Percentiles rank a stretch among this genome's conserved stretches.
These are phyloP conservation scores for Hypoxylon trugodes DNA, from an alignment of 495 filamentous ascomycete species.

Conservation along the genomic window DNA sequence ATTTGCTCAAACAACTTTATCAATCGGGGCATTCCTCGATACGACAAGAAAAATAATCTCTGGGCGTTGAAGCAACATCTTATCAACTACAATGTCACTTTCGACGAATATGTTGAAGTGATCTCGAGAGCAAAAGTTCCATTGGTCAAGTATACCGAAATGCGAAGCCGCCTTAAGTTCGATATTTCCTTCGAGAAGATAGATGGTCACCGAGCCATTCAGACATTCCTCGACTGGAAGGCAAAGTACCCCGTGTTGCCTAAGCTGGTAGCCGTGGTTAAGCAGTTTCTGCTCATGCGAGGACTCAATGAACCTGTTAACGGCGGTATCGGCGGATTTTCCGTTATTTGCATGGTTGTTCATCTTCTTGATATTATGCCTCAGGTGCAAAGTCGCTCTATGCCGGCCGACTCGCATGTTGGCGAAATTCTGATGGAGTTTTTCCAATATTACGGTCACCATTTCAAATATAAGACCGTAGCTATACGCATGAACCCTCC, in stretches of 20 bases:
- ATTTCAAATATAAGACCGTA: conserved; percentile 69
- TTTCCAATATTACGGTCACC: conserved; percentile 84
- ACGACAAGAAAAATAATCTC: conserved; percentile 49
- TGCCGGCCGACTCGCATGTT: conserved; percentile 69
- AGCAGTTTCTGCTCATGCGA: conserved; percentile 90
- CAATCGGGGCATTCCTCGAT: conserved; percentile 45
- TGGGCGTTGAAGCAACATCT: conserved; percentile 62
- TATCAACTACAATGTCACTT: conserved; percentile 55
- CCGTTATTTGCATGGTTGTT: conserved; percentile 91
- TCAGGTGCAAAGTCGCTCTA: conserved; percentile 63
- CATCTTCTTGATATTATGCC: conserved; percentile 83
- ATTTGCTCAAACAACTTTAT: conserved; percentile 74
- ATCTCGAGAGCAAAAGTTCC: conserved; percentile 85
- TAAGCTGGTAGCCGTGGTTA: conserved; percentile 81
- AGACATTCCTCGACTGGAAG: conserved; percentile 83
- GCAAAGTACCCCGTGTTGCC: conserved; percentile 81
- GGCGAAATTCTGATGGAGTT: conserved; percentile 86
- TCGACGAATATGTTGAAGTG: conserved; percentile 62
- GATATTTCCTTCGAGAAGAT: conserved; percentile 95
- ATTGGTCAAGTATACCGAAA: conserved; percentile 88
- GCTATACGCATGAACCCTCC: conserved; percentile 82
- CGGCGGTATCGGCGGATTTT: conserved; percentile 94
- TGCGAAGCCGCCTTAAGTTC: conserved; percentile 74
- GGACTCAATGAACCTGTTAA: conserved; percentile 87
- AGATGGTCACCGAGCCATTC: conserved; percentile 77